Conservation (phyloP, 345 rosid species). For the Lepidium aucheri region DNA sequence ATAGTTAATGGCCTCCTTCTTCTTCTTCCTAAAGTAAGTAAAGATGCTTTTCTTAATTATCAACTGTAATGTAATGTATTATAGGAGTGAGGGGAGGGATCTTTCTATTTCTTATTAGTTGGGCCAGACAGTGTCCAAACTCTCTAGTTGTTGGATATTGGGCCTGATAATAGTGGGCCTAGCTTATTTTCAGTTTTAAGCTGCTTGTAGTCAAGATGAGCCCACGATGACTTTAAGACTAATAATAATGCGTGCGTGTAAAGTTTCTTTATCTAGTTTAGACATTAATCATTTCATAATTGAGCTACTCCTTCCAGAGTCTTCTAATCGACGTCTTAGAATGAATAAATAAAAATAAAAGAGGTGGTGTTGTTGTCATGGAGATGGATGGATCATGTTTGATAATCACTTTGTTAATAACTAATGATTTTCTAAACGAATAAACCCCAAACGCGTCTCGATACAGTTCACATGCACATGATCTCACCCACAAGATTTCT, state of each 20-base stretch:
- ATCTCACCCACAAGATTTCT: constrained; percentile 21
- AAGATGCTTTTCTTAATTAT: background rate
- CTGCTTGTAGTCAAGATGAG: background rate
- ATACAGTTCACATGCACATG: constrained; percentile 21
- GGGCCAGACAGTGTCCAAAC: background rate
- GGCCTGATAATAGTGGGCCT: background rate
- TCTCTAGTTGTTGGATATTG: background rate
- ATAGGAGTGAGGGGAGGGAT: background rate
- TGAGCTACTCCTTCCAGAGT: constrained; percentile 10
- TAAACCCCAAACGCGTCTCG: constrained; percentile 22
- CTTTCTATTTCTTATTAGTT: background rate
- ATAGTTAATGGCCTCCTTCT: background rate
- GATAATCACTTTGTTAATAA: constrained; percentile 7
- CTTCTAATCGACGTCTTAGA: constrained; percentile 9
- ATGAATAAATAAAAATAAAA: background rate
- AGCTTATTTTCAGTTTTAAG: background rate
- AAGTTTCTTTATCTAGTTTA: too few species aligned
- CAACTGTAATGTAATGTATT: too few species aligned
- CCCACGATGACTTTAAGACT: background rate
- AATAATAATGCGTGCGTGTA: too few species aligned
- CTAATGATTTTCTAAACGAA: background rate
- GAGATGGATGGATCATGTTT: background rate
- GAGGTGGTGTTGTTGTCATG: background rate
- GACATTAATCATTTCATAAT: too few species aligned
- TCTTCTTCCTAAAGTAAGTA: background rate